A percentile compares a stretch with the other conserved stretches of the same genome.
These are phyloP conservation scores for Hanseniaspora pseudoguilliermondii DNA, from an alignment of 805 yeast genomes.

Conservation along the genomic window DNA sequence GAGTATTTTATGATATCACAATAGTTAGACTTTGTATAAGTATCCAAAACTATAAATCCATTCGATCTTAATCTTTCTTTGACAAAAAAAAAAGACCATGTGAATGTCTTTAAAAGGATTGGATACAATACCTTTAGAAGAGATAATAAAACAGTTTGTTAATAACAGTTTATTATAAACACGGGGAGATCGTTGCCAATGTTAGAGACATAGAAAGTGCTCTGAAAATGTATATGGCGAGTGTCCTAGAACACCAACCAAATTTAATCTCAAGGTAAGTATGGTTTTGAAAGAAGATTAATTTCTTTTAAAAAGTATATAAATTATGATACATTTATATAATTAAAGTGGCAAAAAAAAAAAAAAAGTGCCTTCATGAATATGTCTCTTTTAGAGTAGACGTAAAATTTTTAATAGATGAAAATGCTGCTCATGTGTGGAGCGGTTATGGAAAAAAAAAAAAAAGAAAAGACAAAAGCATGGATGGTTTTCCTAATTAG, in stretches of 20 bases:
- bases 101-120: background rate
- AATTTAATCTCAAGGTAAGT: conserved; percentile 14
- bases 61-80: background rate
- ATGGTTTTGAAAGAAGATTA: background rate
- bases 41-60: background rate
- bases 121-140: conserved; percentile 6
- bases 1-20: background rate
- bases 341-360: no score
- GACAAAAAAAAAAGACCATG: background rate
- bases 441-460: no score
- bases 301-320: no score
- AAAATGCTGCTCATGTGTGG: no score
- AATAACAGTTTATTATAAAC: conserved; percentile 3
- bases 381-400: no score
- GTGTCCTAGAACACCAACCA: background rate
- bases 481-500: no score
- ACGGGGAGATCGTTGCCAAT: conserved; percentile 11
- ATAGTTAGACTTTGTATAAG: conserved; percentile 9
- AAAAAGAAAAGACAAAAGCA: no score
- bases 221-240: conserved; percentile 3
- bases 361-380: no score
- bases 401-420: no score
- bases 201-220: background rate
- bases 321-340: no score
- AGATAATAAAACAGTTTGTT: background rate